Percentiles rank a stretch among this genome's conserved stretches.
phyloP scores from a whole-genome alignment of 2,329 filamentous ascomycete species.

The Pyricularia pennisetigena region DNA sequence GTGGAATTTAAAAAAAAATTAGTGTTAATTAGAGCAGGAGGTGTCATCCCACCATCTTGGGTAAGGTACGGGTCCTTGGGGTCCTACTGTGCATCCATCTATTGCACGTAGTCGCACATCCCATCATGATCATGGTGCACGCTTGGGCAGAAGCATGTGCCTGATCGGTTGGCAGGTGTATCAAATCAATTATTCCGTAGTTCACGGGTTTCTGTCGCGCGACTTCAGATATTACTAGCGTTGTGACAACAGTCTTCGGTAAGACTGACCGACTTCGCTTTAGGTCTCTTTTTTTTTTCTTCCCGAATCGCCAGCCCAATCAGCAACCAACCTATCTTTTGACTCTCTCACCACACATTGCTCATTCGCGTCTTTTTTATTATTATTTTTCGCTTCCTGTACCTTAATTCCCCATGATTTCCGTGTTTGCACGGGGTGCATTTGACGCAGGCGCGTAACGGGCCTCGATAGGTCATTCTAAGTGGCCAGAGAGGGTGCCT shows the following conservation, averaged over 20 bases:
- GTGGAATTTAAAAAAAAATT: neutral
- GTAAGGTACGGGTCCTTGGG: neutral
- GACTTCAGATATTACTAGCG: neutral
- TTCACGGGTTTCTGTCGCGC: neutral
- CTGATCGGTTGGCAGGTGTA: neutral
- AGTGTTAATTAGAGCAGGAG: neutral
- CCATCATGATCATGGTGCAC: neutral
- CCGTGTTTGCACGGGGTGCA: neutral
- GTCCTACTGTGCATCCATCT: neutral
- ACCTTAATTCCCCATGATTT: neutral
- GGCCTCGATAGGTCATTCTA: neutral
- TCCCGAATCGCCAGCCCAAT: neutral
- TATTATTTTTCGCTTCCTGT: neutral
- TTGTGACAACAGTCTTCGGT: neutral
- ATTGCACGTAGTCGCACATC: neutral
- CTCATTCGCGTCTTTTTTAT: neutral
- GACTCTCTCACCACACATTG: neutral
- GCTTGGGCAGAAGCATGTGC: neutral
- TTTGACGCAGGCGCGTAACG: neutral
- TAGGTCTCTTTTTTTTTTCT: too few species aligned
- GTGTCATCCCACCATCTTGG: neutral
- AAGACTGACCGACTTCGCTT: neutral
- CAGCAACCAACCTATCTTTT: neutral
- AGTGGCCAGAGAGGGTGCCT: neutral
- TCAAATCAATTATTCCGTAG: neutral